These are phyloP conservation scores for Mycosphaerella sp. DNA, from an alignment of 2,329 filamentous ascomycete species.

Conservation along the genomic window DNA sequence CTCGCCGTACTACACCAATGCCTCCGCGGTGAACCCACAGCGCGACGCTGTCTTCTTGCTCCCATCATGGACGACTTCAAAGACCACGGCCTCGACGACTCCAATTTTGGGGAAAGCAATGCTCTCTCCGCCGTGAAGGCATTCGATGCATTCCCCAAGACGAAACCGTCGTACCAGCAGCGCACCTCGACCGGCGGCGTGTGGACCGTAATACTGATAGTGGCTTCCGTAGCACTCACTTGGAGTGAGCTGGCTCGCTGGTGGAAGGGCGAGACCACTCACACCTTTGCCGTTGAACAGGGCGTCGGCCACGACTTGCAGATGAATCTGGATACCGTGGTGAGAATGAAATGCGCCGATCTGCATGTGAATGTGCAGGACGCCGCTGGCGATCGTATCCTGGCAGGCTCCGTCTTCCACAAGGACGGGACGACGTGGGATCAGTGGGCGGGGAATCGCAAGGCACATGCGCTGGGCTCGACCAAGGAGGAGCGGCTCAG, in stretches of 20 bases:
- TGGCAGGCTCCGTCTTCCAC: slow-evolving; percentile 67
- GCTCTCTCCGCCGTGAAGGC: slow-evolving; percentile 60
- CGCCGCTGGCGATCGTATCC: slow-evolving; percentile 82
- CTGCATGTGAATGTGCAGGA: slow-evolving; percentile 98
- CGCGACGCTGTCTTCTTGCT: slow-evolving; percentile 4
- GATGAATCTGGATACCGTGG: slow-evolving; percentile 90
- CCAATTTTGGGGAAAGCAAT: slow-evolving; percentile 63
- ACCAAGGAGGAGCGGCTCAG: slow-evolving; percentile 52
- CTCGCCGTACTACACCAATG: slow-evolving; percentile 10
- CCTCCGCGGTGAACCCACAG: slow-evolving; percentile 15
- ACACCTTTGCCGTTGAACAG: slow-evolving; percentile 91
- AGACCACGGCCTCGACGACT: slow-evolving; percentile 65
- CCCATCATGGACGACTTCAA: slow-evolving; percentile 69
- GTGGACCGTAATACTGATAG: slow-evolving; percentile 78
- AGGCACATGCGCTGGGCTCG: slow-evolving; percentile 51
- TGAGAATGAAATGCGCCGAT: slow-evolving; percentile 79
- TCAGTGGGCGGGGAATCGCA: slow-evolving; percentile 70
- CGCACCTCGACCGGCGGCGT: slow-evolving; percentile 81
- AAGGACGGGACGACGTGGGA: slow-evolving; percentile 74
- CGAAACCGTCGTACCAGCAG: slow-evolving; percentile 86
- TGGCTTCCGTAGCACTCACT: slow-evolving; percentile 68
- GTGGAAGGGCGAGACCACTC: slow-evolving; percentile 76
- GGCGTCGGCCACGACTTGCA: slow-evolving; percentile 80
- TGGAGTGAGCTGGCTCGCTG: slow-evolving; percentile 73
- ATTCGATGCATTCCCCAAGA: slow-evolving; percentile 97